Conservation (phyloP, 1,284 basidiomycete genomes). For the Chalciporus piperatoides region DNA sequence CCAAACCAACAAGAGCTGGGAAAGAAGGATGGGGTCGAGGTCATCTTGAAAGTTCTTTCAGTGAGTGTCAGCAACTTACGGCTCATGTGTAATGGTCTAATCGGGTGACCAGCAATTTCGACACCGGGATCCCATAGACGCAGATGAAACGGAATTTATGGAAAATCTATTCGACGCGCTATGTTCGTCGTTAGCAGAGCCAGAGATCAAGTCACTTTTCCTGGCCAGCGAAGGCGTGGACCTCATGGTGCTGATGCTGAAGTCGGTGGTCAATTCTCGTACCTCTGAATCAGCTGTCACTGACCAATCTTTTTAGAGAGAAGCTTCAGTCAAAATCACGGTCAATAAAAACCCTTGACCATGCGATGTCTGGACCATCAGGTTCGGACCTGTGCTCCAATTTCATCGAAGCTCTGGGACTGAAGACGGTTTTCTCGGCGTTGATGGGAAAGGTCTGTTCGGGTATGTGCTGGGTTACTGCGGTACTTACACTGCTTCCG, state of each 20-base stretch:
- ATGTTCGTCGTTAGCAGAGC: slow-evolving; percentile 77
- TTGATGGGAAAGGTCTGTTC: slow-evolving; percentile 87
- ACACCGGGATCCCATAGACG: slow-evolving; percentile 73
- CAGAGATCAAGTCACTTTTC: slow-evolving; percentile 78
- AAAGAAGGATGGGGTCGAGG: slow-evolving; percentile 77
- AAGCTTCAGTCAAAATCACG: slow-evolving; percentile 77
- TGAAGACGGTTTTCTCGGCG: slow-evolving; percentile 85
- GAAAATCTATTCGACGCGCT: slow-evolving; percentile 92
- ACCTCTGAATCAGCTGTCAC: neutral
- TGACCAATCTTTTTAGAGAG: slow-evolving; percentile 49
- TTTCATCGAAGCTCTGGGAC: slow-evolving; percentile 84
- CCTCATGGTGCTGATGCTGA: slow-evolving; percentile 95
- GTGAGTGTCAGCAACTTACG: slow-evolving; percentile 45
- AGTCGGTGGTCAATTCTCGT: slow-evolving; percentile 46
- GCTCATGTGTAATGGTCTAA: slow-evolving; percentile 16
- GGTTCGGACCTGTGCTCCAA: slow-evolving; percentile 75
- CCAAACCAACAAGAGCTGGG: slow-evolving; percentile 63
- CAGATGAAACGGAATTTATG: slow-evolving; percentile 96
- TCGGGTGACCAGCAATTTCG: slow-evolving; percentile 69
- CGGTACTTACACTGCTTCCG: slow-evolving; percentile 2
- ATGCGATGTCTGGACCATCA: slow-evolving; percentile 82
- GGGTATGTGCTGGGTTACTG: neutral
- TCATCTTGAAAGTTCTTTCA: slow-evolving; percentile 72
- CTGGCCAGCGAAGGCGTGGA: slow-evolving; percentile 92
- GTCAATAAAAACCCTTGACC: slow-evolving; percentile 88